phyloP scores from a whole-genome alignment of 2,329 filamentous ascomycete species.

The Fusarium kyushuense region DNA sequence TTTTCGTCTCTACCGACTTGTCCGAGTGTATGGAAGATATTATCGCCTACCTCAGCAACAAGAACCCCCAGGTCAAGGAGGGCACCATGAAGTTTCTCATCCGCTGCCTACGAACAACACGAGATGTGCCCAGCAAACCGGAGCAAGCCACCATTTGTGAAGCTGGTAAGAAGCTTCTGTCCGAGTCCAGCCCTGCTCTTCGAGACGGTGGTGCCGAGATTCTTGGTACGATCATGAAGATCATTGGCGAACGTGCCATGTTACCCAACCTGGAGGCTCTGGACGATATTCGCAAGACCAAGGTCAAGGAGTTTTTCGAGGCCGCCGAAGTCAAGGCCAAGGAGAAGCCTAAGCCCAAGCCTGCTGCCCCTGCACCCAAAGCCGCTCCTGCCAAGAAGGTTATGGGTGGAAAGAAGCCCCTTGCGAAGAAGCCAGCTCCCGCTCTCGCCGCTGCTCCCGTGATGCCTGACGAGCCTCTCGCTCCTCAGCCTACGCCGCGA shows the following conservation, averaged over 20 bases:
- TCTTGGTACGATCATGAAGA: slow-evolving; percentile 96
- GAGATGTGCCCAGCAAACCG: slow-evolving; percentile 83
- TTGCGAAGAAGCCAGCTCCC: slow-evolving; percentile 59
- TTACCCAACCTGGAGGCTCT: slow-evolving; percentile 89
- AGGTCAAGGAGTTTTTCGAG: slow-evolving; percentile 93
- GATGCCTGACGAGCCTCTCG: slow-evolving; percentile 63
- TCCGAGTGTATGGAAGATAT: slow-evolving; percentile 94
- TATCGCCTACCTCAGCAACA: slow-evolving; percentile 84
- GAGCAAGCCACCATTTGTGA: slow-evolving; percentile 91
- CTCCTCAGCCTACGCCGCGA: slow-evolving; percentile 69
- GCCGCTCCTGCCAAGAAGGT: slow-evolving; percentile 64
- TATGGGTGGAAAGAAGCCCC: slow-evolving; percentile 57
- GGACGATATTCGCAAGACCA: slow-evolving; percentile 94
- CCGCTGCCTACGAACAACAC: slow-evolving; percentile 83
- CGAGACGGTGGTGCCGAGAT: slow-evolving; percentile 92
- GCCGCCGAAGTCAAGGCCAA: slow-evolving; percentile 64
- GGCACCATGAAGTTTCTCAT: slow-evolving; percentile 95
- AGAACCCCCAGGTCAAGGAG: slow-evolving; percentile 98
- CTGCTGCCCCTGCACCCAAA: slow-evolving; percentile 64
- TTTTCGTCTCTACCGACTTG: slow-evolving; percentile 74
- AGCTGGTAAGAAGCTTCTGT: slow-evolving; percentile 85
- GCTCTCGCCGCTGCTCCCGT: slow-evolving; percentile 53
- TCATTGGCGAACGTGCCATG: slow-evolving; percentile 97
- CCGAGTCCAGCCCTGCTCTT: slow-evolving; percentile 87
- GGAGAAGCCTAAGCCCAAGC: slow-evolving; percentile 83